These are phyloP conservation scores for Castanea sativa DNA, from an alignment of 306 rosid species.

Conservation along the genomic window DNA sequence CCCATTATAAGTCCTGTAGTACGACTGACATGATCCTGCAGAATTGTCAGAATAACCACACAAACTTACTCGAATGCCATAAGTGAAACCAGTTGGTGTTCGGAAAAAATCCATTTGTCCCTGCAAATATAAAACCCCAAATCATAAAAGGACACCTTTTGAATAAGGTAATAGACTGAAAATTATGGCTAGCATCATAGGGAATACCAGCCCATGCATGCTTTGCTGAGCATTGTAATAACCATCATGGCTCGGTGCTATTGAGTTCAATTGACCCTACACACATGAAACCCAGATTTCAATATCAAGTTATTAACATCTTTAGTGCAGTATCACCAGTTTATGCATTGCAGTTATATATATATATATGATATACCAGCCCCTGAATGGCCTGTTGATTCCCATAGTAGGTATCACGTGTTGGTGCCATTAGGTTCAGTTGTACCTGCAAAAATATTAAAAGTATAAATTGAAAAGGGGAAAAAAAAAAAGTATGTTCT, in stretches of 20 bases:
- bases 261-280: slow-evolving; percentile 88
- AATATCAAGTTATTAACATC: slow-evolving; percentile 3
- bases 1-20: slow-evolving; percentile 4
- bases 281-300: slow-evolving; percentile 21
- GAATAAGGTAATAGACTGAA: slow-evolving; percentile 19
- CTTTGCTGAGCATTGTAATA: slow-evolving; percentile 79
- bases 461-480: not conserved
- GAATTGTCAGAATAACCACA: slow-evolving; percentile 6
- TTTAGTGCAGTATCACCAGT: not conserved
- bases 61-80: slow-evolving; percentile 82
- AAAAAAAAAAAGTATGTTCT: not conserved
- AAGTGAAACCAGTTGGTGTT: slow-evolving; percentile 58
- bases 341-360: not conserved
- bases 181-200: slow-evolving; percentile 16
- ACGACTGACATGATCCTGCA: not conserved
- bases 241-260: slow-evolving; percentile 85
- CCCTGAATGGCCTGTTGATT: slow-evolving; percentile 89
- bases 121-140: slow-evolving; percentile 49
- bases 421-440: slow-evolving; percentile 93
- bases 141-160: slow-evolving; percentile 21
- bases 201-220: slow-evolving; percentile 87
- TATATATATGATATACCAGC: slow-evolving; percentile 56
- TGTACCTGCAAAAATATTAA: slow-evolving; percentile 44
- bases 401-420: slow-evolving; percentile 86
- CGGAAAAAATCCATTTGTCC: slow-evolving; percentile 96